Evolutionary conservation across 1,139 yeast genomes (phyloP).

Genomic region (Hyphopichia burtonii): DNA sequence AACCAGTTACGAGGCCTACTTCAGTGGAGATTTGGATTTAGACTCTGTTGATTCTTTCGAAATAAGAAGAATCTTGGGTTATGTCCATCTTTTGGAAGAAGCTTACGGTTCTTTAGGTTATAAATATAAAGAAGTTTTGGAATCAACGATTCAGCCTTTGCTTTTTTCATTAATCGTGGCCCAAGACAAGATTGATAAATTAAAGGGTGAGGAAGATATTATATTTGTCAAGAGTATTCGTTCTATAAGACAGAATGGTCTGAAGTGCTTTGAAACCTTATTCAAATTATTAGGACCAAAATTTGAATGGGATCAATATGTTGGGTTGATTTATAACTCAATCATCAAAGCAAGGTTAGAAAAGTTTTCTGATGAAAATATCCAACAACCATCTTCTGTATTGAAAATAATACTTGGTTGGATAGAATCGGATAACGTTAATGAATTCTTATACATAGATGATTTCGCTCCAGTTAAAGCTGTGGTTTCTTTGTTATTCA

Average conservation of each 20-base stretch:
- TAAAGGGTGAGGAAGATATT: slow-evolving; percentile 11
- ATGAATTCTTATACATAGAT: slow-evolving; percentile 56
- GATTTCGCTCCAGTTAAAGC: slow-evolving; percentile 56
- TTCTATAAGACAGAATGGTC: slow-evolving; percentile 58
- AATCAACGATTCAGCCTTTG: slow-evolving; percentile 57
- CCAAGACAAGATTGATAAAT: slow-evolving; percentile 29
- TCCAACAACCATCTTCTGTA: slow-evolving; percentile 80
- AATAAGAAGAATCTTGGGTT: slow-evolving; percentile 66
- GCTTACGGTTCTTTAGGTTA: slow-evolving; percentile 64
- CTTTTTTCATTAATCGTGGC: slow-evolving; percentile 57
- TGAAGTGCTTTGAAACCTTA: slow-evolving; percentile 53
- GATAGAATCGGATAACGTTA: slow-evolving; percentile 51
- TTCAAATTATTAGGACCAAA: slow-evolving; percentile 48
- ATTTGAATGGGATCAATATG: slow-evolving; percentile 58
- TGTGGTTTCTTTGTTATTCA: slow-evolving; percentile 53
- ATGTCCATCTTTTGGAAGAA: slow-evolving; percentile 65
- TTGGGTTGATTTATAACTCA: slow-evolving; percentile 48
- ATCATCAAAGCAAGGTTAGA: slow-evolving; percentile 67
- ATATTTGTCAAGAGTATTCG: slow-evolving; percentile 47
- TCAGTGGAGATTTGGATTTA: slow-evolving; percentile 16
- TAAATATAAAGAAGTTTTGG: slow-evolving; percentile 49
- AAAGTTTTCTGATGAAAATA: slow-evolving; percentile 70
- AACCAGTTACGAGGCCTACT: slow-evolving; percentile 42
- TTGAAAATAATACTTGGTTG: slow-evolving; percentile 66
- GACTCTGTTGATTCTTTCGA: slow-evolving; percentile 17